phyloP scores from a whole-genome alignment of 192 early-diverging fungal genomes.

The Linnemannia zychae region DNA sequence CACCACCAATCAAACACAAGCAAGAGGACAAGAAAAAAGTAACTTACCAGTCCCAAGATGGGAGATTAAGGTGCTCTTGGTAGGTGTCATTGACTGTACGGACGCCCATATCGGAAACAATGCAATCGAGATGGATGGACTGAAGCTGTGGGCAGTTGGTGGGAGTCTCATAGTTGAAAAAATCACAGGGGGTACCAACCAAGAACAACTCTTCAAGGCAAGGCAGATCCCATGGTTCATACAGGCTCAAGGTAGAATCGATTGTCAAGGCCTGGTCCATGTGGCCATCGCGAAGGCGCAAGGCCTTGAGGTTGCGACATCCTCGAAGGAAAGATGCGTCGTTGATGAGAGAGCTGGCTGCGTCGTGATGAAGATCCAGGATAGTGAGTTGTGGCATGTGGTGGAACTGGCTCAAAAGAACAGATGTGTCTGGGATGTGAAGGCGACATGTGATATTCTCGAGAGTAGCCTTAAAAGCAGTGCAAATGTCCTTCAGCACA shows the following conservation, averaged over 20 bases:
- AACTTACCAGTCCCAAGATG: constrained; percentile 32
- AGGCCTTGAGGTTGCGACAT: constrained; percentile 12
- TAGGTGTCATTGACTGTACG: background rate
- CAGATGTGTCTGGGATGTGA: no score
- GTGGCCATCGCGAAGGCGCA: constrained; percentile 11
- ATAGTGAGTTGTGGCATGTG: constrained; percentile 12
- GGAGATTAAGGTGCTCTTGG: background rate
- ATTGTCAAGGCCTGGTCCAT: background rate
- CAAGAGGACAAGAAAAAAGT: background rate
- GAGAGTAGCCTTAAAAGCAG: constrained; percentile 12
- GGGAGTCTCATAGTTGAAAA: constrained; percentile 28
- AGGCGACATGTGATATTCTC: constrained; percentile 9
- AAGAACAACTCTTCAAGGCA: constrained; percentile 12
- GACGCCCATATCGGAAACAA: constrained; percentile 5
- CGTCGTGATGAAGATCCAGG: constrained; percentile 8
- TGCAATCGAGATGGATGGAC: constrained; percentile 11
- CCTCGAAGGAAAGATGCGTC: constrained; percentile 16
- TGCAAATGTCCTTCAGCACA: constrained; percentile 31
- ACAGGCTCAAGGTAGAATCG: background rate
- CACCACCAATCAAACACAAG: background rate
- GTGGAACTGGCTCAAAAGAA: constrained; percentile 5
- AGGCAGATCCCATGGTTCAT: constrained; percentile 26
- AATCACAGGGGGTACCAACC: constrained; percentile 11
- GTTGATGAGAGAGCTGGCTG: background rate
- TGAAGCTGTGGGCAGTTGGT: background rate